A percentile compares a stretch with the other conserved stretches of the same genome.
Conservation (phyloP, 2,329 filamentous ascomycete species). For the Aspergillus sojae region DNA sequence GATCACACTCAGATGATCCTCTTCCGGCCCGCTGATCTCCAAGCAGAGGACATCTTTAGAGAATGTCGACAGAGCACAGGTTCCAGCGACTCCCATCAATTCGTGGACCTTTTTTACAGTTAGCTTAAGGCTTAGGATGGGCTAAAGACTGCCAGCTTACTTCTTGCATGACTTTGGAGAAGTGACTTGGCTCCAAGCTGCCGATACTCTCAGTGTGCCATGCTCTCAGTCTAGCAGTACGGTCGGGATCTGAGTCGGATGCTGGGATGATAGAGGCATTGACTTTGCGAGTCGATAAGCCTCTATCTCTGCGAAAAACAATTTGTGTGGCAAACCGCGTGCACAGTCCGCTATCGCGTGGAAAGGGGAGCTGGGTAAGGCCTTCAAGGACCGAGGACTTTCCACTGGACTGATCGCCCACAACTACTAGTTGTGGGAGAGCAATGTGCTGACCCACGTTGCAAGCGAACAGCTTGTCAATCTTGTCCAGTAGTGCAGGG, state of each 20-base stretch:
- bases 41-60: conserved; percentile 46
- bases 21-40: conserved; percentile 46
- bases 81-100: conserved; percentile 28
- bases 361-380: conserved; percentile 34
- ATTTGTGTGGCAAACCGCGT: conserved; percentile 53
- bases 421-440: conserved; percentile 41
- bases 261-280: conserved; percentile 43
- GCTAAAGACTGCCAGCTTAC: conserved; percentile 16
- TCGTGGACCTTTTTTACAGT: conserved; percentile 21
- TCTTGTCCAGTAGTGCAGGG: conserved; percentile 33
- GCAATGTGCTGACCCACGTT: conserved; percentile 36
- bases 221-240: conserved; percentile 20
- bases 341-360: conserved; percentile 41
- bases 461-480: conserved; percentile 39
- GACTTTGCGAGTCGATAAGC: conserved; percentile 20
- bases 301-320: conserved; percentile 39
- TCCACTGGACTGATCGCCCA: conserved; percentile 46
- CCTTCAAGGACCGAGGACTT: conserved; percentile 38
- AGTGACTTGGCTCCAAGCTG: background rate
- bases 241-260: conserved; percentile 22
- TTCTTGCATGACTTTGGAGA: conserved; percentile 28
- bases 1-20: conserved; percentile 47
- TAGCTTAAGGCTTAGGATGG: background rate
- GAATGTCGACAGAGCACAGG: conserved; percentile 36
- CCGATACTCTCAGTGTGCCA: conserved; percentile 23